These are phyloP conservation scores for Dicorynia guianensis DNA, from an alignment of 306 rosid species.

Conservation along the genomic window DNA sequence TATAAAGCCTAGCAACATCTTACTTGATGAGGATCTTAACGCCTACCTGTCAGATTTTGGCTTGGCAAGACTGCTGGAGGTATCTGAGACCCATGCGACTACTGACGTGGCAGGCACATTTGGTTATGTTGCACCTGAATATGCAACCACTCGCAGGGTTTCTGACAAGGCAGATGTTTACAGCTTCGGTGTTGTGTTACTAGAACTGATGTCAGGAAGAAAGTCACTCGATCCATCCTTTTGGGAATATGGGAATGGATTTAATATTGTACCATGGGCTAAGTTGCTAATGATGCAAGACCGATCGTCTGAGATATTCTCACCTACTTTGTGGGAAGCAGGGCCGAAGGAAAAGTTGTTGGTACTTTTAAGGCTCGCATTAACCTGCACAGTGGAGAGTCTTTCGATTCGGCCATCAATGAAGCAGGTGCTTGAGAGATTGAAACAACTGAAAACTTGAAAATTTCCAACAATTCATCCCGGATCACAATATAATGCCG, in stretches of 20 bases:
- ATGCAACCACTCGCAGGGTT: conserved; percentile 76
- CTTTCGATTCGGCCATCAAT: conserved; percentile 60
- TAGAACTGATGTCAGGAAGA: conserved; percentile 72
- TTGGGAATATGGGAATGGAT: conserved; percentile 68
- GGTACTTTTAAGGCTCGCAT: conserved; percentile 55
- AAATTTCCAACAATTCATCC: conserved; percentile 23
- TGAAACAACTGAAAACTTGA: conserved; percentile 54
- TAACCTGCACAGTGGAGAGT: conserved; percentile 55
- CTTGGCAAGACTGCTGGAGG: conserved; percentile 72
- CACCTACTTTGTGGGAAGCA: conserved; percentile 57
- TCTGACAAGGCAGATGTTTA: conserved; percentile 77
- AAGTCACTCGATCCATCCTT: conserved; percentile 77
- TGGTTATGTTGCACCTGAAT: conserved; percentile 84
- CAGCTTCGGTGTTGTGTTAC: conserved; percentile 73
- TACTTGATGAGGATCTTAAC: conserved; percentile 65
- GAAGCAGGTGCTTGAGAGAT: conserved; percentile 60
- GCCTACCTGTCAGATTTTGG: conserved; percentile 78
- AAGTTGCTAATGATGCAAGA: conserved; percentile 53
- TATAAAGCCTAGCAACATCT: conserved; percentile 82
- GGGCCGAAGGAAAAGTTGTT: conserved; percentile 56
- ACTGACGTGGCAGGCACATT: conserved; percentile 81
- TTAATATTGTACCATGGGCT: conserved; percentile 80
- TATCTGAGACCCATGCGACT: conserved; percentile 78
- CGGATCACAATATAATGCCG: conserved; percentile 23
- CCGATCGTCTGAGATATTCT: conserved; percentile 57